Conservation (phyloP, 768 basidiomycete species). For the Suillus hirtellus region DNA sequence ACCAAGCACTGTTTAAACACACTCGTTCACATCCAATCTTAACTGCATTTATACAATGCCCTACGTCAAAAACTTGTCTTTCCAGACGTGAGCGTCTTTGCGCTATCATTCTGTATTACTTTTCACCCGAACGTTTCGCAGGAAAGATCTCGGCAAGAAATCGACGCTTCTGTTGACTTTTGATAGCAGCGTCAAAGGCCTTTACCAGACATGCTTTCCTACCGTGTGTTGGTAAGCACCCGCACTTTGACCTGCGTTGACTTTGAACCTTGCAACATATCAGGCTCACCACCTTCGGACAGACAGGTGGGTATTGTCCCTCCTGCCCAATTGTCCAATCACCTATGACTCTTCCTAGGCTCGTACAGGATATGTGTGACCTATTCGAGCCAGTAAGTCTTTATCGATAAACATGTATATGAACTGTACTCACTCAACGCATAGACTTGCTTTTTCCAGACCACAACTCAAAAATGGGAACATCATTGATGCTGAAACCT, state of each 20-base stretch:
- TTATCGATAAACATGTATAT: background rate
- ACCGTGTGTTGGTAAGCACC: background rate
- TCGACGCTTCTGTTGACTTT: background rate
- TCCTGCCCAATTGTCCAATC: background rate
- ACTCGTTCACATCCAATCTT: background rate
- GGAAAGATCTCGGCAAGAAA: background rate
- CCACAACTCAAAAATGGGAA: background rate
- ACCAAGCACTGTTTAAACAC: too few species aligned
- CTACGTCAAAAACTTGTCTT: slow-evolving; percentile 3
- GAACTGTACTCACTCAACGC: too few species aligned
- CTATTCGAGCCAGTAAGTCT: background rate
- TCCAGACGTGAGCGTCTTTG: background rate
- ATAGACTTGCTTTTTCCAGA: slow-evolving; percentile 1
- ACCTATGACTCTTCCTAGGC: background rate
- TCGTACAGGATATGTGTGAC: background rate
- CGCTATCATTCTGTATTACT: background rate
- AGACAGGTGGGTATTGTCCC: background rate
- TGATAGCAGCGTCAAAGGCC: background rate
- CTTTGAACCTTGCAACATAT: background rate
- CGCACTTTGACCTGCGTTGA: background rate
- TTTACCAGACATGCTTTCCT: background rate
- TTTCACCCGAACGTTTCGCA: background rate
- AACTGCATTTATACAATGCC: background rate
- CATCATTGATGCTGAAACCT: background rate
- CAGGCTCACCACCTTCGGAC: slow-evolving; percentile 1